Base-by-base conservation (phyloP, 2,329 filamentous ascomycete species). In the Colletotrichum sp. region DNA sequence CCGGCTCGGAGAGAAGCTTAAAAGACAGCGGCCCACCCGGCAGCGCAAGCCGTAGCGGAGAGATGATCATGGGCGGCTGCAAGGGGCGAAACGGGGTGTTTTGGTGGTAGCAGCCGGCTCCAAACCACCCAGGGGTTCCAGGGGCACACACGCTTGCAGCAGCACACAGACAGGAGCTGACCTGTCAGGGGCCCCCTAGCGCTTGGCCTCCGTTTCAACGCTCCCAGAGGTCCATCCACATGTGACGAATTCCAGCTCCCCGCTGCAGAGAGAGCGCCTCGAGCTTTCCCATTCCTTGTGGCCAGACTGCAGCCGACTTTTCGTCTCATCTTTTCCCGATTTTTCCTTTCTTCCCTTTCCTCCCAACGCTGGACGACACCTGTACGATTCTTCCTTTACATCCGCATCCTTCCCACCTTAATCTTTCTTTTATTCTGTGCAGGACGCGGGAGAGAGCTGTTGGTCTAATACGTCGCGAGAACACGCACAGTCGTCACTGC, bases 181-280 rank as follows among this genome's bases (percentile, higher is more conserved):
- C 39, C 39, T 39, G 39, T 30, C 72, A 72, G 69, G 64, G 69
- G 63, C 10, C 69, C 69, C 73, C 64, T 73, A 69, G 70, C 64
- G 70, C 73, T 68, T 72, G 69, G 73, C 69, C 69, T 26, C 63
- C 64, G 73, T 76, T 76, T 76, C 70, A 76, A 76, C 73, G 70
- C 64, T 30, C 44, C 44, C 26, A 62, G 55, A 74, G 64, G 64
- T 60, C 64, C 74, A 74, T 76, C 74, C 74, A 76, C 74, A 74
- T 76, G 71, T 74, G 65, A 76, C 71, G 70, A 73, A 28, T 52
- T 63, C 62, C 44, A 21, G 44, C 59, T 63, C 59, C 30, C n/a
- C 28, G 59, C 52, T 60, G 52, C 52, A 52, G 39, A 52, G 34
- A 52, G 39, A 75, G 71, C 65, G 62, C 44, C 44, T 75, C 30